A percentile compares a stretch with the other conserved stretches of the same genome.
Conservation (phyloP, 164 flowering plant genomes). For the Vitis labrusca region DNA sequence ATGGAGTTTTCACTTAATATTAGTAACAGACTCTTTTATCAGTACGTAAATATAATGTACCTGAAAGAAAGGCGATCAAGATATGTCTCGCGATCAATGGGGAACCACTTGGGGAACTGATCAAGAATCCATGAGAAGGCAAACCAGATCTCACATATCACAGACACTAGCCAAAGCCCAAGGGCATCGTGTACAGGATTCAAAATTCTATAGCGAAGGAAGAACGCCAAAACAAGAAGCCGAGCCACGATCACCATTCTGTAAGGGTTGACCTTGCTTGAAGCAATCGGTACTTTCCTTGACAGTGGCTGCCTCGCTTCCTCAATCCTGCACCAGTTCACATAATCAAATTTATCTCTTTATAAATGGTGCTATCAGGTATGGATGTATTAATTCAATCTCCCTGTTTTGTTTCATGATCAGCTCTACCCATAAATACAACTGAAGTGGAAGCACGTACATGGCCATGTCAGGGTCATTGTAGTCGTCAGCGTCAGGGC, state of each 20-base stretch:
- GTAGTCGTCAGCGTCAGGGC: slow-evolving; percentile 53
- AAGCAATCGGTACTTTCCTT: slow-evolving; percentile 90
- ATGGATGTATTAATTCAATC: too few relatives aligned
- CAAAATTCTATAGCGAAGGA: slow-evolving; percentile 80
- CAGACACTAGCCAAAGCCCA: slow-evolving; percentile 92
- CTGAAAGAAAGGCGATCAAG: slow-evolving; percentile 96
- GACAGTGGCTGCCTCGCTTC: slow-evolving; percentile 96
- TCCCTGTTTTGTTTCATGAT: too few relatives aligned
- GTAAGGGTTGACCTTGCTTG: slow-evolving; percentile 92
- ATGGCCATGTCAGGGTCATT: slow-evolving; percentile 72
- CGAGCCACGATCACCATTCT: slow-evolving; percentile 86
- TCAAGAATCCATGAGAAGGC: slow-evolving; percentile 97
- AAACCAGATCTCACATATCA: slow-evolving; percentile 95
- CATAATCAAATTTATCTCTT: too few relatives aligned
- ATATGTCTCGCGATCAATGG: slow-evolving; percentile 94
- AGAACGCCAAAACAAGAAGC: slow-evolving; percentile 66
- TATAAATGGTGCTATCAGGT: too few relatives aligned
- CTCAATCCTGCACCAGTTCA: slow-evolving; percentile 60
- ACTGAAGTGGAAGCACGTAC: slow-evolving; percentile 29
- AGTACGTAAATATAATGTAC: slow-evolving; percentile 21
- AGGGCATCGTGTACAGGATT: slow-evolving; percentile 91
- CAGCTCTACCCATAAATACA: neutral
- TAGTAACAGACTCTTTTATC: neutral
- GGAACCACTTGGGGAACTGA: slow-evolving; percentile 99
- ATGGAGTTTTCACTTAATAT: too few relatives aligned